A percentile compares a stretch with the other conserved stretches of the same genome.
These are phyloP conservation scores for Apiotrichum sp. DNA, from an alignment of 1,284 basidiomycete genomes.

Conservation along the genomic window DNA sequence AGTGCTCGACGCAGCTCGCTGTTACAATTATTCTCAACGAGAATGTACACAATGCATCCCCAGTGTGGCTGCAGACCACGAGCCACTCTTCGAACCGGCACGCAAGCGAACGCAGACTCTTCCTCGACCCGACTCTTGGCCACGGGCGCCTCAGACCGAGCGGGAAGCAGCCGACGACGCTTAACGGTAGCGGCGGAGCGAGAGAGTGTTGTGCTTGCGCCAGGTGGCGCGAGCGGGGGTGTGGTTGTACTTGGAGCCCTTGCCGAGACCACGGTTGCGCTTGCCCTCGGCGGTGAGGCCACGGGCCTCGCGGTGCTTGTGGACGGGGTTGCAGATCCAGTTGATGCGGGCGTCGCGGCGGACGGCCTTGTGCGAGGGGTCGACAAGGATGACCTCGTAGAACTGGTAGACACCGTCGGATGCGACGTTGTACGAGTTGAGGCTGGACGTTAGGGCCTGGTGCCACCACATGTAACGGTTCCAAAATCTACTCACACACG, in stretches of 20 bases:
- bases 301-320: conserved; percentile 97
- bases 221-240: conserved; percentile 84
- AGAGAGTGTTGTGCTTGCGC: conserved; percentile 98
- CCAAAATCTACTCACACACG: conserved; percentile 56
- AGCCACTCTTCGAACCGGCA: not conserved
- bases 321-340: conserved; percentile 91
- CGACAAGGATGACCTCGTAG: conserved; percentile 98
- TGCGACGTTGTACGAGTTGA: conserved; percentile 99
- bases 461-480: too few species aligned
- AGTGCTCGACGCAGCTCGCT: too few species aligned
- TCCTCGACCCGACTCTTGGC: not conserved
- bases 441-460: conserved; percentile 12
- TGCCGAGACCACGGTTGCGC: conserved; percentile 76
- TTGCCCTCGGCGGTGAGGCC: conserved; percentile 96
- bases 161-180: conserved; percentile 11
- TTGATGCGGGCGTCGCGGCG: conserved; percentile 94
- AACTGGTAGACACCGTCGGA: conserved; percentile 99
- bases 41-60: conserved; percentile 14
- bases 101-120: not conserved
- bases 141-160: not conserved
- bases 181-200: conserved; percentile 95
- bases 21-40: too few species aligned
- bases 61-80: not conserved
- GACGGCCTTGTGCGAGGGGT: conserved; percentile 61
- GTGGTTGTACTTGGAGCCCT: conserved; percentile 93